phyloP scores from a whole-genome alignment of 139 green algal species.

The Raphidocelis subcapitata region DNA sequence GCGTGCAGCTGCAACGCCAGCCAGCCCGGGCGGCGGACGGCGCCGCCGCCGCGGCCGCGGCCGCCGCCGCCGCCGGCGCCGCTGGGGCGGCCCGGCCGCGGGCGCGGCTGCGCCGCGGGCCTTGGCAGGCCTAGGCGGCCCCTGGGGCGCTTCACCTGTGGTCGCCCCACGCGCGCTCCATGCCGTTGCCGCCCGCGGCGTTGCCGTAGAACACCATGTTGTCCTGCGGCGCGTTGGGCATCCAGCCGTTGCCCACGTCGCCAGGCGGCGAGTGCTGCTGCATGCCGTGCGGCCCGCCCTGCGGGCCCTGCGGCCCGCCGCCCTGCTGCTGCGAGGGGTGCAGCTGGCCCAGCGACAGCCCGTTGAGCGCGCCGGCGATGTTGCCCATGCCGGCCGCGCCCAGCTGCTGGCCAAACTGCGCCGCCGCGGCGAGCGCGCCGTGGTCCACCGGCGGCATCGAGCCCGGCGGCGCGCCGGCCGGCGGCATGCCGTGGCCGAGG shows the following conservation, averaged over 20 bases:
- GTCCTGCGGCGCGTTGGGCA: constrained; percentile 6
- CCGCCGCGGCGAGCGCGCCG: background rate
- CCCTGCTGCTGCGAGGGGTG: background rate
- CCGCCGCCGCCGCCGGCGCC: too few species aligned
- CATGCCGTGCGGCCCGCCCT: background rate
- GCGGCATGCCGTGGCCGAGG: constrained; percentile 2
- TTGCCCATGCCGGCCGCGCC: constrained; percentile 6
- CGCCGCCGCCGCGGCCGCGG: too few species aligned
- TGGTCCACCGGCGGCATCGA: background rate
- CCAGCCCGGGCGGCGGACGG: too few species aligned
- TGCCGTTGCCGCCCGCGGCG: background rate
- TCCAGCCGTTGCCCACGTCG: constrained; percentile 4
- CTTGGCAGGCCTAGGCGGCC: too few species aligned
- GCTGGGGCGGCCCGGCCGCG: too few species aligned
- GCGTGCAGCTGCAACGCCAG: too few species aligned
- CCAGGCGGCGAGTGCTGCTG: background rate
- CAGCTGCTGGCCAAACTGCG: constrained; percentile 7
- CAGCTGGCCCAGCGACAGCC: constrained; percentile 8
- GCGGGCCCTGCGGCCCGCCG: constrained; percentile 4
- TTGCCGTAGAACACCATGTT: constrained; percentile 30
- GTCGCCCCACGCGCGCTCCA: constrained; percentile 15
- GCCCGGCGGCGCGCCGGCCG: background rate
- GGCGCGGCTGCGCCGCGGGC: too few species aligned
- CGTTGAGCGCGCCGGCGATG: constrained; percentile 9
- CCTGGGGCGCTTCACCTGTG: too few species aligned